These are phyloP conservation scores for Pseudogymnoascus sp. DNA, from an alignment of 2,329 filamentous ascomycete species.

Conservation along the genomic window DNA sequence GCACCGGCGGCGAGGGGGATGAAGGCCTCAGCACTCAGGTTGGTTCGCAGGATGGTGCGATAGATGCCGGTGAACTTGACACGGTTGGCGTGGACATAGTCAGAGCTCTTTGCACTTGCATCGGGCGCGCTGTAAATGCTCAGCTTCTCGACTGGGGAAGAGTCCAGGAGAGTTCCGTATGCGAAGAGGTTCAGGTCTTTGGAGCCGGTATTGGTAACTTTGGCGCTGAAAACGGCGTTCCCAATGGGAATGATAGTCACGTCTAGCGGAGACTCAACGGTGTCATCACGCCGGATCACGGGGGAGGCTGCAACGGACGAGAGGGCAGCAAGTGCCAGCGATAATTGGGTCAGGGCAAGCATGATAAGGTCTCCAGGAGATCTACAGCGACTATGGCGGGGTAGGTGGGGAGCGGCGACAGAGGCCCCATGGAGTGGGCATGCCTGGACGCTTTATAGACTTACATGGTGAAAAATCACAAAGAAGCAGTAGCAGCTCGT, in stretches of 20 bases:
- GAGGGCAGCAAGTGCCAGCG: constrained; percentile 13
- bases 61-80: constrained; percentile 37
- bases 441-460: background rate
- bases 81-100: constrained; percentile 14
- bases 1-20: constrained; percentile 33
- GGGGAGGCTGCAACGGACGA: constrained; percentile 16
- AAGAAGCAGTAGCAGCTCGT: background rate
- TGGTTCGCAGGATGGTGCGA: constrained; percentile 31
- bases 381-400: constrained; percentile 16
- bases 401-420: background rate
- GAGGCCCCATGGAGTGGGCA: background rate
- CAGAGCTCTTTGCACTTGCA: background rate
- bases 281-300: constrained; percentile 25
- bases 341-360: constrained; percentile 22
- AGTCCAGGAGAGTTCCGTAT: constrained; percentile 35
- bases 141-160: constrained; percentile 36
- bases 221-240: constrained; percentile 34
- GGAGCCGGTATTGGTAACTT: constrained; percentile 35
- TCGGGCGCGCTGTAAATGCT: constrained; percentile 23
- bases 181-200: constrained; percentile 33
- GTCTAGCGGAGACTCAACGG: constrained; percentile 22
- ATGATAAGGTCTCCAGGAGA: constrained; percentile 19
- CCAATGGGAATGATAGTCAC: constrained; percentile 25
- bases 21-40: constrained; percentile 33
- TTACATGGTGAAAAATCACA: background rate